Base-by-base conservation (phyloP, 345 rosid species). In the Aquilaria sinensis region DNA sequence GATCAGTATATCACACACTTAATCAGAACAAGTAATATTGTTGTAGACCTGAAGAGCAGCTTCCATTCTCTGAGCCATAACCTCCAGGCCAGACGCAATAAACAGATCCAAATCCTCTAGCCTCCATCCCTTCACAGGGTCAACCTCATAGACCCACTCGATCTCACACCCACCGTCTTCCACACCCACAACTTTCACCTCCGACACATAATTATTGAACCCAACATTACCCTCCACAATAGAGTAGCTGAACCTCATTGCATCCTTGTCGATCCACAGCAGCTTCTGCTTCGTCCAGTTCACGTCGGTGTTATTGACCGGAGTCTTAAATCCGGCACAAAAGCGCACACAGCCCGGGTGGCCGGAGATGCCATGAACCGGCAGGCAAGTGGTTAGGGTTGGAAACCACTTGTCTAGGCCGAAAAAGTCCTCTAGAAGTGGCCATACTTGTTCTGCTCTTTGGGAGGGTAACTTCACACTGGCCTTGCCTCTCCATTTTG, bases 371-470 rank as follows among this genome's bases (percentile, higher is more conserved):
- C 83, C 90, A 64, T 80, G 72, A 0, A 68, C 32, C 0, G 61
- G 75, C 34, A 48, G 5, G 63, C 85, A 79, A 45, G 85, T 77
- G 43, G 73, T n/a, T 0, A 77, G 71, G 32, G 77, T 76, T 10
- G 90, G 87, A 31, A 81, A 80, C 85, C 81, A 77, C 61, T 80
- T 81, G 73, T 70, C 10, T 10, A 84, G 67, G 46, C 83, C 81
- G 8, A 65, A 77, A 72, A 84, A 81, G 58, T 84, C 86, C 46
- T 69, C 74, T 14, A 84, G 50, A 58, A 84, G 62, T 1, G 73
- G 79, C 84, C 86, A 79, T 10, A 79, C 57, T 33, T 77, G 86
- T 5, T 81, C 75, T 34, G 80, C 75, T 43, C 61, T 70, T 29
- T 66, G 33, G 3, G 71, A 74, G 55, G 10, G 7, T 55, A 81